Evolutionary conservation across 768 basidiomycete genomes (phyloP), one percentile per base, ranked within the genome.

Genomic region (Astraeus odoratus): DNA sequence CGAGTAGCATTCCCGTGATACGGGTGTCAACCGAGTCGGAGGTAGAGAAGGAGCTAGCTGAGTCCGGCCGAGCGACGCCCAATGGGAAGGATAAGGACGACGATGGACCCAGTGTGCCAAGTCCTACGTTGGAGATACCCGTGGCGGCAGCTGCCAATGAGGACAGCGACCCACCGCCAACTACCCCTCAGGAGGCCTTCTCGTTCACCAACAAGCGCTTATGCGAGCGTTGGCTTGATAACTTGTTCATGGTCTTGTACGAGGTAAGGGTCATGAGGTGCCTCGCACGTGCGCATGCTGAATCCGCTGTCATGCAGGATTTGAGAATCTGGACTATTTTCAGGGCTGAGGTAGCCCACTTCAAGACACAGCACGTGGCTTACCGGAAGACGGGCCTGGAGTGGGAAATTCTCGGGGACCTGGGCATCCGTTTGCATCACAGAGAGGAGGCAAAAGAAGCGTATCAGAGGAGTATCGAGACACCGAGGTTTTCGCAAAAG

Each of bases 381-480:
- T 99, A 99, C 62, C 81, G 92, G 48, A 98, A 98, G 71, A 97
- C 95, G 0, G 92, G 89, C 0, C 66, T 90, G 16, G 96, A 99
- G 65, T 99, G 96, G 95, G 96, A 98, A 68, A 95, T 98, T 37
- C 72, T 99, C 19, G 96, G 95, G 8, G 96, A 98, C 58, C 69
- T 99, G 18, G 96, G 94, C 7, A 57, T 86, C 36, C 81, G 96
- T n/a, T 64, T 99, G 44, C 88, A 95, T 58, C 96, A 98, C 69
- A 94, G 91, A 63, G 96, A 99, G 58, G 96, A 99, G 58, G 93
- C 92, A 27, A 98, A 99, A 66, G 96, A 99, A 60, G 94, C 93
- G 4, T 99, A 86, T 60, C 92, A 96, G 60, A 81, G 94, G 8
- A 93, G 92, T 65, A 78, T 98, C 27, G 96, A 98, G 53, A 72